Evolutionary conservation across 2,329 filamentous ascomycete species (phyloP), one percentile per base, ranked within the genome.

Genomic region (Fusarium domesticum): DNA sequence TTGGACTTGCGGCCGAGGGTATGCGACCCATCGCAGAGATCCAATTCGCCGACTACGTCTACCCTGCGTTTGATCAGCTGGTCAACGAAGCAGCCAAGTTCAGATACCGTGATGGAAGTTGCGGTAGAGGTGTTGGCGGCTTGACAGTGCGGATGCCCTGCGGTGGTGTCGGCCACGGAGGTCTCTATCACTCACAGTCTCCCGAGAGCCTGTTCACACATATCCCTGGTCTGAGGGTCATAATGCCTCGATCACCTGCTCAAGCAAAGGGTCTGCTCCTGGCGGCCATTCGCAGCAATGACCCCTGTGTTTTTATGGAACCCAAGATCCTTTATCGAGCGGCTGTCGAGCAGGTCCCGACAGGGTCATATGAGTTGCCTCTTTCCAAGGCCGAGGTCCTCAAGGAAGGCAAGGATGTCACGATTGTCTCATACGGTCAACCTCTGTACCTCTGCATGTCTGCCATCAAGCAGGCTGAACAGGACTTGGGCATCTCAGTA

Each of bases 31-130:
- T 97, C 18, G 92, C 92, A 1, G 93, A 98, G 72, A 90, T 96
- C 43, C 91, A 96, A 65, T 96, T 96, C 62, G 91, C 91, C 47
- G 91, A 96, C 64, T 96, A 96, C 64, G 84, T 96, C 42, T 96
- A 84, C 64, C 91, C 91, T 3, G 90, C 91, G 0, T 96, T 95
- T 60, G 90, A 96, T 62, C 90, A 96, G 71, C 78, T 96, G 23
- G 89, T 96, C 61, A 96, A 96, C 60, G 90, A 96, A 69, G 90
- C 88, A 0, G 88, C 89, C 48, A 96, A 96, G 69, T 85, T 87
- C 61, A 77, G 91, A 43, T 96, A 89, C 66, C 78, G 90, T 37
- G 85, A 86, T 38, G 82, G 81, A 0, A 51, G 61, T 15, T 74
- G 74, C 39, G 77, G 77, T 1, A 69, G 78, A 42, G 76, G 80